Percentiles rank a stretch among this genome's conserved stretches.
phyloP scores from a whole-genome alignment of 2,329 filamentous ascomycete genomes.

The Penicillium freii region DNA sequence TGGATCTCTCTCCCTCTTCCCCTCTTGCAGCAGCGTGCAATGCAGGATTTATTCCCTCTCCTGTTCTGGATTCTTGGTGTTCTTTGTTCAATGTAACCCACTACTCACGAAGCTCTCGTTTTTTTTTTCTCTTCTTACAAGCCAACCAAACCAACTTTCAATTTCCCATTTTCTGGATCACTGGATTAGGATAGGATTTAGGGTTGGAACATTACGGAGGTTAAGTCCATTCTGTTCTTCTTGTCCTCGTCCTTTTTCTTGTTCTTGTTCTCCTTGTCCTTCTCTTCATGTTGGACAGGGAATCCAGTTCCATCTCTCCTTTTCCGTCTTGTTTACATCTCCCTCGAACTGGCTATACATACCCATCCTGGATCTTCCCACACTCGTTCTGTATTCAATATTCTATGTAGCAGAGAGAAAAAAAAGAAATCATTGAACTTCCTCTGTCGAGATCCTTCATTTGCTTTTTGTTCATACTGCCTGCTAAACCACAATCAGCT shows the following conservation, averaged over 20 bases:
- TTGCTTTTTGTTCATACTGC: background rate
- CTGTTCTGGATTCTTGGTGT: conserved; percentile 11
- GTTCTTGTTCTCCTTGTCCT: background rate
- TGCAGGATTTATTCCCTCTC: conserved; percentile 11
- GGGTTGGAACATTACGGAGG: background rate
- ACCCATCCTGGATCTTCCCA: background rate
- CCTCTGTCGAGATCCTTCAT: background rate
- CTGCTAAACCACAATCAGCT: background rate
- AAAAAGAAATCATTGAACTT: background rate
- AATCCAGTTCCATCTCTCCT: background rate
- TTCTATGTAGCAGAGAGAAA: background rate
- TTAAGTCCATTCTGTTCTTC: background rate
- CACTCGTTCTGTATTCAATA: conserved; percentile 1
- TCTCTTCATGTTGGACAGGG: background rate
- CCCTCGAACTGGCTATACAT: background rate
- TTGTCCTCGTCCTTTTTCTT: background rate
- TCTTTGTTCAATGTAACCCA: conserved; percentile 12
- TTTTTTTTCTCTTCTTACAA: background rate
- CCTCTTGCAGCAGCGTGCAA: conserved; percentile 1
- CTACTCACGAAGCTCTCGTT: conserved; percentile 9
- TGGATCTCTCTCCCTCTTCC: conserved; percentile 3
- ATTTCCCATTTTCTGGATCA: background rate
- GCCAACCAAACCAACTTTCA: conserved; percentile 2
- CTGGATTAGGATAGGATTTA: background rate
- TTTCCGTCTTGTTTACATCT: background rate